A percentile compares a stretch with the other conserved stretches of the same genome.
phyloP scores from a whole-genome alignment of 176 grass and related monocot genomes.

The Aegilops bicornis region DNA sequence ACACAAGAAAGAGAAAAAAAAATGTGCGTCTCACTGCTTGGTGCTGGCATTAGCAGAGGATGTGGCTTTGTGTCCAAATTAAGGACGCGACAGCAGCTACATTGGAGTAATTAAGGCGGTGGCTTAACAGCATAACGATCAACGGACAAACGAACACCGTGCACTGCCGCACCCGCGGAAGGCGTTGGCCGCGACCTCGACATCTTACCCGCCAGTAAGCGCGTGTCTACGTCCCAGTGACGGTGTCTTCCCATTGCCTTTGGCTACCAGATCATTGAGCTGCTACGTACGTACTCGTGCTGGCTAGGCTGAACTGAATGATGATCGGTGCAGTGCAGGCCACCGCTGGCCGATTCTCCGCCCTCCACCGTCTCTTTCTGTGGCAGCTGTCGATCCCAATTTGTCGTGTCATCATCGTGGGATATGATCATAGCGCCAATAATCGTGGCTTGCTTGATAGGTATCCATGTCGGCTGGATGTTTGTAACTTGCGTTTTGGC shows the following conservation, averaged over 20 bases:
- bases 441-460: not conserved
- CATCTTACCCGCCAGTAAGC: not conserved
- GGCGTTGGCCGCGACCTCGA: not conserved
- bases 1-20: too few relatives aligned
- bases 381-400: not conserved
- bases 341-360: not conserved
- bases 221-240: too few relatives aligned
- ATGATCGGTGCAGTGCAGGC: not conserved
- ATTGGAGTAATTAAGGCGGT: not conserved
- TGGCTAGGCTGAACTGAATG: not conserved
- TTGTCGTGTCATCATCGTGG: not conserved
- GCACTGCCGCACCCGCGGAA: not conserved
- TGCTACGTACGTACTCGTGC: not conserved
- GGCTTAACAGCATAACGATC: not conserved
- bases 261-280: not conserved
- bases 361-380: not conserved
- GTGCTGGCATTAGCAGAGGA: too few relatives aligned
- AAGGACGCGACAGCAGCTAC: not conserved
- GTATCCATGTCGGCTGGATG: not conserved
- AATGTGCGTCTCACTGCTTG: too few relatives aligned
- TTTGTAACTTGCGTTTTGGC: not conserved
- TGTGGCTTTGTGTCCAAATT: too few relatives aligned
- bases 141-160: not conserved
- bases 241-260: not conserved
- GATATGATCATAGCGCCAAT: not conserved